These are phyloP conservation scores for Gymnopus androsaceus DNA, from an alignment of 1,284 basidiomycete species.

Conservation along the genomic window DNA sequence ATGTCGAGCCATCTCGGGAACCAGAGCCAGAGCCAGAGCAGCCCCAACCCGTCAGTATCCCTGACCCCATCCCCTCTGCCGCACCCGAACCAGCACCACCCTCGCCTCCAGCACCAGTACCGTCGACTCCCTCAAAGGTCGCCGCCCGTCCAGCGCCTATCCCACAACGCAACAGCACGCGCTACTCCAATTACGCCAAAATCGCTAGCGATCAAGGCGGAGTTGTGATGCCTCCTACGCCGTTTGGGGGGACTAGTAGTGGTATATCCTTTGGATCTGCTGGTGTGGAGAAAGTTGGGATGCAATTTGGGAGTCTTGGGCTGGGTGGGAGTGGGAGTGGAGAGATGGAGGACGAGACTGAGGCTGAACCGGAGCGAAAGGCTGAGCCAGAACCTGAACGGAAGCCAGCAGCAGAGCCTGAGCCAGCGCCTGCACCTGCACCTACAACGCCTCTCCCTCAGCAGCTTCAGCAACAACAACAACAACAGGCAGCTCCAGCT, in stretches of 20 bases:
- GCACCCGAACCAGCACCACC: constrained; percentile 18
- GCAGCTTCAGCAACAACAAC: constrained; percentile 10
- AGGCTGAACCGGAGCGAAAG: constrained; percentile 43
- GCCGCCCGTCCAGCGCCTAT: constrained; percentile 44
- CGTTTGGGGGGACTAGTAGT: constrained; percentile 49
- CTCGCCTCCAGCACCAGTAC: constrained; percentile 41
- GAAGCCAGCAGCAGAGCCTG: constrained; percentile 20
- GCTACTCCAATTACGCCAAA: constrained; percentile 64
- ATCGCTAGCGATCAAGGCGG: constrained; percentile 63
- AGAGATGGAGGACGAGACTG: too few relatives aligned
- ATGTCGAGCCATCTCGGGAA: too few relatives aligned
- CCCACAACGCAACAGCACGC: constrained; percentile 57
- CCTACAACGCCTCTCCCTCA: constrained; percentile 16
- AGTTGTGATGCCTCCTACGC: constrained; percentile 63
- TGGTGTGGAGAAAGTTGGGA: constrained; percentile 64
- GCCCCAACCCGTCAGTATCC: constrained; percentile 16
- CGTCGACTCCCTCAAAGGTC: constrained; percentile 19
- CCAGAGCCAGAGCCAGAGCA: constrained; percentile 37
- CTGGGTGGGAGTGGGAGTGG: constrained; percentile 66
- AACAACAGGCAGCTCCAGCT: constrained; percentile 9
- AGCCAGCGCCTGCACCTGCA: constrained; percentile 17
- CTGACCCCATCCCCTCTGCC: constrained; percentile 38
- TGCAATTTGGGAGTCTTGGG: constrained; percentile 82
- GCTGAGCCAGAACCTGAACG: neutral
- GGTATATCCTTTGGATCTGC: constrained; percentile 4